A percentile compares a stretch with the other conserved stretches of the same genome.
phyloP scores from a whole-genome alignment of 2,329 filamentous ascomycete genomes.

The Thelonectria rubi region DNA sequence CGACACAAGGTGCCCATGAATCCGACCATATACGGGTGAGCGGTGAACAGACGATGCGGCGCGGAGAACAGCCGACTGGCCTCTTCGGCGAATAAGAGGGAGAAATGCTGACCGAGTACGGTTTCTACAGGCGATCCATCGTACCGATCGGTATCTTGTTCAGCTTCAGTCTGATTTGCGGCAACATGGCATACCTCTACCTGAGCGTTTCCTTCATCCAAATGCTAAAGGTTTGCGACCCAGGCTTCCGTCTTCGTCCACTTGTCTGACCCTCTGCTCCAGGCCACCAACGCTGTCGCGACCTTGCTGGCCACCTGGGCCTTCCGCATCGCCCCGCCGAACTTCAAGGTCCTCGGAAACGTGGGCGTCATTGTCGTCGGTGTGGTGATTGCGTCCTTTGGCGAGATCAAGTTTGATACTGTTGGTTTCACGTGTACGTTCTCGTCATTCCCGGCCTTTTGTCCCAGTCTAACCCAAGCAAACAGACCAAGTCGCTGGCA shows the following conservation, averaged over 20 bases:
- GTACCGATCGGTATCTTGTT: conserved; percentile 23
- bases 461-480: neutral
- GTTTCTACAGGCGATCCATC: conserved; percentile 10
- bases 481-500: conserved; percentile 19
- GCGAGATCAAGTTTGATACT: conserved; percentile 21
- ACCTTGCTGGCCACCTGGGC: conserved; percentile 22
- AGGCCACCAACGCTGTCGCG: conserved; percentile 24
- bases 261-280: neutral
- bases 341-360: conserved; percentile 15
- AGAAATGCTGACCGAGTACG: neutral
- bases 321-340: conserved; percentile 19
- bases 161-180: conserved; percentile 24
- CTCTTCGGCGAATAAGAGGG: neutral
- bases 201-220: conserved; percentile 25
- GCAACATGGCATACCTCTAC: conserved; percentile 22
- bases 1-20: conserved; percentile 26
- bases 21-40: conserved; percentile 18
- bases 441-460: neutral
- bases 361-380: conserved; percentile 18
- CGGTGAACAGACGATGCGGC: neutral
- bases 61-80: neutral
- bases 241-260: neutral
- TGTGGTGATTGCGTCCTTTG: conserved; percentile 23
- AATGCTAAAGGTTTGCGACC: conserved; percentile 15
- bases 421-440: conserved; percentile 20